phyloP scores from a whole-genome alignment of 1,139 yeast genomes.

The Blastobotrys persicus region DNA sequence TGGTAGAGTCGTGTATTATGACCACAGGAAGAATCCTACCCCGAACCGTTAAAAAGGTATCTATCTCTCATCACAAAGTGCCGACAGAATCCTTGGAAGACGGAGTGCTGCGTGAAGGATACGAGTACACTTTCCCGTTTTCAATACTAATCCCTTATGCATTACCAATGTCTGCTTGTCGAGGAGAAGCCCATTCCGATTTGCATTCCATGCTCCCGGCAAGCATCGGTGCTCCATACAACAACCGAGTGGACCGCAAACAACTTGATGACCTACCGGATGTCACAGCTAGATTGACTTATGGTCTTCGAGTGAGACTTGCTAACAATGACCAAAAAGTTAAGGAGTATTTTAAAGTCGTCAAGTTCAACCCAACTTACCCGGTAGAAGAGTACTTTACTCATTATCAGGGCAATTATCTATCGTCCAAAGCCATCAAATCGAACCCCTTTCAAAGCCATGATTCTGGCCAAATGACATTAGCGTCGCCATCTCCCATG shows the following conservation, averaged over 20 bases:
- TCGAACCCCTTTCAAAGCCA: not conserved
- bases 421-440: conserved; percentile 1
- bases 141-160: conserved; percentile 7
- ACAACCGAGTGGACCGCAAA: conserved; percentile 2
- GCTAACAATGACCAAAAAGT: not conserved
- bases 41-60: conserved; percentile 1
- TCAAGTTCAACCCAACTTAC: conserved; percentile 1
- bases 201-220: conserved; percentile 7
- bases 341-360: not conserved
- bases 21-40: not conserved
- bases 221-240: conserved; percentile 3
- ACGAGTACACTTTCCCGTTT: conserved; percentile 7
- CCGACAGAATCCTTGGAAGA: not conserved
- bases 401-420: not conserved
- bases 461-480: not conserved
- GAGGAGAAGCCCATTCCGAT: conserved; percentile 4
- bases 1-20: conserved; percentile 6
- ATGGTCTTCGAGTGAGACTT: conserved; percentile 1
- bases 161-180: conserved; percentile 3
- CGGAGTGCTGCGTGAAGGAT: not conserved
- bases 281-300: conserved; percentile 1
- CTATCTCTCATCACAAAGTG: conserved; percentile 5
- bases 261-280: conserved; percentile 7
- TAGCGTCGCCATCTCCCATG: not conserved
- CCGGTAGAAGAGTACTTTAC: conserved; percentile 1